These are phyloP conservation scores for Posidonia australis DNA, from an alignment of 106 monocot genomes.

Conservation along the genomic window DNA sequence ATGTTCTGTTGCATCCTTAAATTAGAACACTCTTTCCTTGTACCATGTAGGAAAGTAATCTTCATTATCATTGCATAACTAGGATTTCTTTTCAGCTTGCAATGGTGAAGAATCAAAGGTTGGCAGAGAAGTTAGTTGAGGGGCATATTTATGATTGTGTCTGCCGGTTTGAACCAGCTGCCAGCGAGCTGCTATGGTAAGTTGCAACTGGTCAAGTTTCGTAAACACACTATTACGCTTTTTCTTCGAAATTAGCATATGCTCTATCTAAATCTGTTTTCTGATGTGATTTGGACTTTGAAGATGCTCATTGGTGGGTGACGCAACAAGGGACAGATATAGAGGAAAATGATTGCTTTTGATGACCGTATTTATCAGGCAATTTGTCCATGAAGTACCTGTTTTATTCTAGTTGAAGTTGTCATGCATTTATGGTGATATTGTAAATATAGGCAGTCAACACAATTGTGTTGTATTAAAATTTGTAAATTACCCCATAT, in stretches of 20 bases:
- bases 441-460: too few species aligned
- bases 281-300: background rate
- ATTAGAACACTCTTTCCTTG: background rate
- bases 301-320: too few species aligned
- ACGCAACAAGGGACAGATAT: background rate
- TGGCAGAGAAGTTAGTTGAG: constrained; percentile 83
- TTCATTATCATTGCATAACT: too few species aligned
- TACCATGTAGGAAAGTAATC: too few species aligned
- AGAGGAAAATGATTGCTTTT: background rate
- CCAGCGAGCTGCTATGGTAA: background rate
- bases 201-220: background rate
- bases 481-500: too few species aligned
- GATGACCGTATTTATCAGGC: background rate
- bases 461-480: too few species aligned
- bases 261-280: background rate
- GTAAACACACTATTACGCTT: background rate
- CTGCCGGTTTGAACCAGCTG: constrained; percentile 72
- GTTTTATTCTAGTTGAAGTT: too few species aligned
- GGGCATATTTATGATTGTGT: constrained; percentile 95
- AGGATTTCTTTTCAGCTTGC: constrained; percentile 48
- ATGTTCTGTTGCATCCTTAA: background rate
- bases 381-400: too few species aligned
- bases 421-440: too few species aligned
- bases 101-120: constrained; percentile 96
- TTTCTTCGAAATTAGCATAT: background rate